phyloP scores from a whole-genome alignment of 192 early-diverging fungal genomes.

The Backusella circina region DNA sequence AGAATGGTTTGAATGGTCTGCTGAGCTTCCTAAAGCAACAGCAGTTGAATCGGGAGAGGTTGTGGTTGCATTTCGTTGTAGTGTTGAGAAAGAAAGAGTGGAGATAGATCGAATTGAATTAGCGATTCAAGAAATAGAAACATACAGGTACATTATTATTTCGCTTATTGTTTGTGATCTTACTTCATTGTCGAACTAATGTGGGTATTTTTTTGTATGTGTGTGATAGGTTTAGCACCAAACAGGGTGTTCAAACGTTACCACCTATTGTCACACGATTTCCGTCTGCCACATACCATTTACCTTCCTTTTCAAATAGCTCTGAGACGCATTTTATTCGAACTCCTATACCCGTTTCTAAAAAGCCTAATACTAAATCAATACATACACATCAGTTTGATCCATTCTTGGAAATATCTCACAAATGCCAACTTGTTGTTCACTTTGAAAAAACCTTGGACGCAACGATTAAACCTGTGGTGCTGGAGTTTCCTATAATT shows the following conservation, averaged over 20 bases:
- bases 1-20: slow-evolving; percentile 35
- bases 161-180: background rate
- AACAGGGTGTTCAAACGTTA: slow-evolving; percentile 20
- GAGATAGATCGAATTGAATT: slow-evolving; percentile 29
- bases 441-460: slow-evolving; percentile 17
- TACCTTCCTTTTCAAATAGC: slow-evolving; percentile 15
- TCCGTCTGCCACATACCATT: slow-evolving; percentile 21
- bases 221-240: slow-evolving; percentile 20
- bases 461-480: slow-evolving; percentile 3
- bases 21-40: slow-evolving; percentile 30
- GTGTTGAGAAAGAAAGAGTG: slow-evolving; percentile 34
- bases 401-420: slow-evolving; percentile 31
- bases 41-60: slow-evolving; percentile 34
- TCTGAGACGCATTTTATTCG: slow-evolving; percentile 36
- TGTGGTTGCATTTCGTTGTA: slow-evolving; percentile 31
- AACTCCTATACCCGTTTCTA: slow-evolving; percentile 20
- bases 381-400: slow-evolving; percentile 23
- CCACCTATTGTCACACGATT: slow-evolving; percentile 21
- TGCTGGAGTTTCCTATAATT: slow-evolving; percentile 29
- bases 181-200: background rate
- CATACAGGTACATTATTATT: slow-evolving; percentile 21
- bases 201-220: background rate
- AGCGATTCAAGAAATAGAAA: slow-evolving; percentile 27
- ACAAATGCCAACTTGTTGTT: slow-evolving; percentile 17
- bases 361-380: background rate